phyloP scores from a whole-genome alignment of 1,139 yeast genomes.

The Candida anutae region DNA sequence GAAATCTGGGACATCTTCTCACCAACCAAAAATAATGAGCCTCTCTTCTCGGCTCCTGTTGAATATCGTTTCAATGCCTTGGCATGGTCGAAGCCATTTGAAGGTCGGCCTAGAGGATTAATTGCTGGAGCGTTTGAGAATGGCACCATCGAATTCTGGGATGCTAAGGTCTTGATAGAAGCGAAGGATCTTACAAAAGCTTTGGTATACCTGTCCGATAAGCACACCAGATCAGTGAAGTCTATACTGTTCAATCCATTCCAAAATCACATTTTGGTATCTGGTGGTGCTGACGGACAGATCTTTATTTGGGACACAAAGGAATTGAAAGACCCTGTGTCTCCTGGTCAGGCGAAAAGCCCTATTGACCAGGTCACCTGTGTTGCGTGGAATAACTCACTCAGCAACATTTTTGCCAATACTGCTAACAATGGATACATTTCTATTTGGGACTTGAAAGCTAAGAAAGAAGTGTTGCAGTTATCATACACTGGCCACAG shows the following conservation, averaged over 20 bases:
- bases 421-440: constrained; percentile 82
- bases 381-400: constrained; percentile 84
- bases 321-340: constrained; percentile 49
- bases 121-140: constrained; percentile 88
- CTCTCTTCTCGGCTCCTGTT: constrained; percentile 46
- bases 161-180: constrained; percentile 38
- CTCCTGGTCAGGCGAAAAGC: constrained; percentile 75
- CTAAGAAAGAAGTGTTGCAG: constrained; percentile 83
- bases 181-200: constrained; percentile 35
- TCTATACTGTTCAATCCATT: constrained; percentile 72
- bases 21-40: constrained; percentile 29
- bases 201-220: constrained; percentile 39
- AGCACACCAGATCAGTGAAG: constrained; percentile 67
- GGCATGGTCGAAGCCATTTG: constrained; percentile 74
- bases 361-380: constrained; percentile 78
- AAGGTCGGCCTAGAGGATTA: constrained; percentile 46
- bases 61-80: constrained; percentile 66
- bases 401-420: constrained; percentile 82
- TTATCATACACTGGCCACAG: constrained; percentile 52
- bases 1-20: constrained; percentile 74
- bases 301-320: constrained; percentile 84
- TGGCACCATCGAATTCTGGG: constrained; percentile 77
- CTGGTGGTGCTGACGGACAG: constrained; percentile 86
- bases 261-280: constrained; percentile 65
- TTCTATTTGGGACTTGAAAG: constrained; percentile 89